Base-by-base conservation (phyloP, 768 basidiomycete species). In the Termitomyces sp. region DNA sequence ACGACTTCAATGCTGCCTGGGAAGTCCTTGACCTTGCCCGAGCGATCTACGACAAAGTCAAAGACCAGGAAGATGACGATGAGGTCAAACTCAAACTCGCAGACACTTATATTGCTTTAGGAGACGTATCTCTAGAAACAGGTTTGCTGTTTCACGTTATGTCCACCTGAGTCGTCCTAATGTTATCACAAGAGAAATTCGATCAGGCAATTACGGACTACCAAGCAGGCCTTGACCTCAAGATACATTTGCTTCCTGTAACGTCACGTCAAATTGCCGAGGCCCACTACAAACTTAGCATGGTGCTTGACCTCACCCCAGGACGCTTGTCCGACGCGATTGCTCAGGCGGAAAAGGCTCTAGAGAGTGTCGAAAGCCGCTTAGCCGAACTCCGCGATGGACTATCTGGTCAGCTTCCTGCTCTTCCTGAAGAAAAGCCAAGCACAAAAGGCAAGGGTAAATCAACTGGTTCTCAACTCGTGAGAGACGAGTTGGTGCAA, bases 1-100 rank as follows among this genome's bases (percentile, higher is more conserved):
- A 99, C 65, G 97, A 98, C 67, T 97, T 97, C 72, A 97, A 96
- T 64, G 93, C 93, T 28, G 94, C 97, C 13, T 99, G 96, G 95
- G 92, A 97, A 69, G 88, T 96, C 3, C 79, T 99, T n/a, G 97
- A 99, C 65, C 85, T 96, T 57, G 95, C 96, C 23, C 81, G 95
- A 43, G 84, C 88, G 12, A 88, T 96, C 60, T 95, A 92, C 67
- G 84, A 87, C 63, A 89, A 88, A 71, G 80, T 82, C 61, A 76
- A 77, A 20, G 68, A 72, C 12, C 75, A 79, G 5, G 78, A 79
- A 9, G 82, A 80, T 30, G 79, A 82, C 46, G 86, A 89, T 14
- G 80, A 82, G 56, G 72, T 83, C 38, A 87, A 82, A 68, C 80
- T 96, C 55, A 92, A 91, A 75, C 79, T 96, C 53, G 96, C 96